These are phyloP conservation scores for Daldinia grandis DNA, from an alignment of 495 filamentous ascomycete species.

Conservation along the genomic window DNA sequence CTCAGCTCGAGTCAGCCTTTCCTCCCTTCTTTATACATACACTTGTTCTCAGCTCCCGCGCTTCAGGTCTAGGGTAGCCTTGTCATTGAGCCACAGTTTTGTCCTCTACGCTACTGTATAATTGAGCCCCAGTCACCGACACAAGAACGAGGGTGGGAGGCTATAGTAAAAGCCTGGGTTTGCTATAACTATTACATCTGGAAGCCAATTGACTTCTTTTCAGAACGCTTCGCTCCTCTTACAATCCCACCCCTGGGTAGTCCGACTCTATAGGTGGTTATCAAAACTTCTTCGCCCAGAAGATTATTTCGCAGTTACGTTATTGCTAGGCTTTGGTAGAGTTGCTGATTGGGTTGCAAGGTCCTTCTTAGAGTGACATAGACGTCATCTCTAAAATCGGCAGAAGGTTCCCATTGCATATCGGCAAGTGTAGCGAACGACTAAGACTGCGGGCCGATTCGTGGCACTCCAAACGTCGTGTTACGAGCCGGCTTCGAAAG, in stretches of 20 bases:
- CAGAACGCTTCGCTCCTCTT: constrained; percentile 8
- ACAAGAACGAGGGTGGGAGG: background rate
- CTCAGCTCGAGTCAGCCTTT: constrained; percentile 33
- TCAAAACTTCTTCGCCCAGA: constrained; percentile 11
- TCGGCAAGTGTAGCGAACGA: constrained; percentile 27
- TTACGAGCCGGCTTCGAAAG: constrained; percentile 8
- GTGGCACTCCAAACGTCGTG: constrained; percentile 19
- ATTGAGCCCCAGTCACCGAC: constrained; percentile 1
- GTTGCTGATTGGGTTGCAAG: constrained; percentile 11
- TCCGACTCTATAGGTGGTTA: constrained; percentile 8
- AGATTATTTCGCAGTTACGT: constrained; percentile 4
- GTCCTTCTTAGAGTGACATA: constrained; percentile 12
- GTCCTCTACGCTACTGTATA: constrained; percentile 7
- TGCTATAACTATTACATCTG: constrained; percentile 6
- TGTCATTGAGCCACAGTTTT: constrained; percentile 12
- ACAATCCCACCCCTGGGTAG: constrained; percentile 7
- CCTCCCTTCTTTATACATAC: constrained; percentile 10
- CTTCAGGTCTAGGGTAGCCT: constrained; percentile 10
- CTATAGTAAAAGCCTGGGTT: background rate
- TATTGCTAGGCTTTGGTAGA: constrained; percentile 8
- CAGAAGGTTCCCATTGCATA: constrained; percentile 13
- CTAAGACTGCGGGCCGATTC: constrained; percentile 25
- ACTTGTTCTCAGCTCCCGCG: constrained; percentile 14
- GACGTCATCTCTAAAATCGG: constrained; percentile 11
- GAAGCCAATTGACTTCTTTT: background rate